Evolutionary conservation across 768 basidiomycete genomes (phyloP).

Genomic region (Mycena sanguinolenta): DNA sequence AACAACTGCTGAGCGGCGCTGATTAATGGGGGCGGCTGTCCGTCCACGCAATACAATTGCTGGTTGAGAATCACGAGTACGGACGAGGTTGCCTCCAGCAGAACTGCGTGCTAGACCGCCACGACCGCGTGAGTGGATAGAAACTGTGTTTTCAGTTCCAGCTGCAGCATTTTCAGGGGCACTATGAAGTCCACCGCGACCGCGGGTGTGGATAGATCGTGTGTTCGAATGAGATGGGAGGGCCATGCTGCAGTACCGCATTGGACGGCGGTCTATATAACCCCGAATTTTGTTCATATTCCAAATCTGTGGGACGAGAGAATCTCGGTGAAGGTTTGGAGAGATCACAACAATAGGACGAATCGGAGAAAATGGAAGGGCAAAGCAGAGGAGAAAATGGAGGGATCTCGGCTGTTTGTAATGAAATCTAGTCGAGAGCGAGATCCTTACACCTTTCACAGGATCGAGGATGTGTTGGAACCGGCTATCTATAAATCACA

Average conservation of each 20-base stretch:
- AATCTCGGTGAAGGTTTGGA: background rate
- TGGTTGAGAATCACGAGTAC: background rate
- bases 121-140: background rate
- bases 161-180: background rate
- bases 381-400: background rate
- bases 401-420: background rate
- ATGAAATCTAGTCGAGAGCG: no score
- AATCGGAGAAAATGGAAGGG: background rate
- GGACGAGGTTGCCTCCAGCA: background rate
- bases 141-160: background rate
- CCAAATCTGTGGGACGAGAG: background rate
- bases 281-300: background rate
- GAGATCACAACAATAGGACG: background rate
- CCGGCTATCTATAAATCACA: background rate
- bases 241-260: background rate
- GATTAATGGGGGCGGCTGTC: background rate
- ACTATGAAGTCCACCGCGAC: background rate
- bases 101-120: background rate
- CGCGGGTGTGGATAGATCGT: background rate
- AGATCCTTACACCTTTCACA: no score
- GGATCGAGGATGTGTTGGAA: no score
- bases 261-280: background rate
- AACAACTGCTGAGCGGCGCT: background rate
- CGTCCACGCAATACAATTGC: background rate
- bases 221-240: background rate